Conservation (phyloP, 768 basidiomycete species). For the Cytidiella melzeri region DNA sequence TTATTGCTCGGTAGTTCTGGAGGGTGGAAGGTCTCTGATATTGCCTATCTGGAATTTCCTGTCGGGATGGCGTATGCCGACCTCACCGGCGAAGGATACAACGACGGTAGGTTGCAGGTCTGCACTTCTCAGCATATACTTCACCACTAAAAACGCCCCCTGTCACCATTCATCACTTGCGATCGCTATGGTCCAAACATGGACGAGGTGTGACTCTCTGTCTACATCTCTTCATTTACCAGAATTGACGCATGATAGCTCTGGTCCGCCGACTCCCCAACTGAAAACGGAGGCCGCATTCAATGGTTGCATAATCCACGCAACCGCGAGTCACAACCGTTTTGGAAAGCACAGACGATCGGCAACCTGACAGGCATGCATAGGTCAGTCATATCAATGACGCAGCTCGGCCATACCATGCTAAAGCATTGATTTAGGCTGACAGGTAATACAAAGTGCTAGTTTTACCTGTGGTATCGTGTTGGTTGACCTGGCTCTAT, state of each 20-base stretch:
- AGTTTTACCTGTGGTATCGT: no score
- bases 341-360: slow-evolving; percentile 12
- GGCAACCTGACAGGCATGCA: slow-evolving; percentile 18
- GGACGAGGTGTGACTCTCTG: slow-evolving; percentile 14
- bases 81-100: slow-evolving; percentile 14
- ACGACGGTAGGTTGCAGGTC: slow-evolving; percentile 12
- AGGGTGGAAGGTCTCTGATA: background rate
- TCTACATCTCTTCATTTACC: no score
- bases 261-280: no score
- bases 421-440: no score
- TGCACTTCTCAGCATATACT: no score
- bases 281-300: slow-evolving; percentile 12
- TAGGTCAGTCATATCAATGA: no score
- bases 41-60: slow-evolving; percentile 16
- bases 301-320: slow-evolving; percentile 15
- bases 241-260: no score
- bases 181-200: slow-evolving; percentile 16
- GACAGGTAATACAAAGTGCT: no score
- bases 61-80: slow-evolving; percentile 16
- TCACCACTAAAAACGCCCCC: no score
- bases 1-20: no score
- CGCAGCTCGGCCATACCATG: no score
- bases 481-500: no score
- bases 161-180: slow-evolving; percentile 12
- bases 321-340: background rate